Evolutionary conservation across 352 stramenopile genomes (phyloP).

Genomic region (Pythium monospermum): DNA sequence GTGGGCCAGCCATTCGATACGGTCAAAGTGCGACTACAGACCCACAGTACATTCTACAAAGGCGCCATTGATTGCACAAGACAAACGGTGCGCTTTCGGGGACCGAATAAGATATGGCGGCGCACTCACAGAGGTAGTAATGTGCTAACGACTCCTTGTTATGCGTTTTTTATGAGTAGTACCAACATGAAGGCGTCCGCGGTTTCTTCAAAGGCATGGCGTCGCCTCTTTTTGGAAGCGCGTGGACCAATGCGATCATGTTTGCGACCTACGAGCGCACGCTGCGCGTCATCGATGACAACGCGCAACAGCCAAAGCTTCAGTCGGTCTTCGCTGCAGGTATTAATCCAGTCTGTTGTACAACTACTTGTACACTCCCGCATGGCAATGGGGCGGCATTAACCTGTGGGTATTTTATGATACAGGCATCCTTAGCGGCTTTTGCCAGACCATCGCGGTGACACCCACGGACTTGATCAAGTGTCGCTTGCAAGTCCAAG

Average conservation of each 20-base stretch:
- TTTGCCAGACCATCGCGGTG: slow-evolving; percentile 71
- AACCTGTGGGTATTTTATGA: background rate
- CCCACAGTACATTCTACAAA: slow-evolving; percentile 51
- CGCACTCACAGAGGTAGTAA: too few relatives aligned
- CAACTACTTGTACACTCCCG: too few relatives aligned
- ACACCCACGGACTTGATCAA: slow-evolving; percentile 83
- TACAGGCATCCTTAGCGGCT: slow-evolving; percentile 57
- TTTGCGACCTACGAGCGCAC: slow-evolving; percentile 79
- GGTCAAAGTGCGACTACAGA: slow-evolving; percentile 62
- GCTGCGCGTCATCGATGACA: slow-evolving; percentile 54
- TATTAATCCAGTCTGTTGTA: slow-evolving; percentile 1
- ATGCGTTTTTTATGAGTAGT: slow-evolving; percentile 30
- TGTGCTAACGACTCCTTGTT: too few relatives aligned
- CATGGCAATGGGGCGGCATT: background rate
- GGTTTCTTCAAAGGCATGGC: slow-evolving; percentile 85
- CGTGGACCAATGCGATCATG: slow-evolving; percentile 84
- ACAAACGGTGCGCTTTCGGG: slow-evolving; percentile 43
- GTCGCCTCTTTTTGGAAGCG: slow-evolving; percentile 76
- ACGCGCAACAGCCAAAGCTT: slow-evolving; percentile 43
- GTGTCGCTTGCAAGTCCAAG: slow-evolving; percentile 74
- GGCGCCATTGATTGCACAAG: slow-evolving; percentile 38
- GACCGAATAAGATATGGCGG: too few relatives aligned
- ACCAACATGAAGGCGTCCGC: slow-evolving; percentile 59
- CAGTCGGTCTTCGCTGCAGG: slow-evolving; percentile 65
- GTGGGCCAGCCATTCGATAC: slow-evolving; percentile 61